Conservation (phyloP, 2,329 filamentous ascomycete genomes). For the Penicillium brevicompactum region DNA sequence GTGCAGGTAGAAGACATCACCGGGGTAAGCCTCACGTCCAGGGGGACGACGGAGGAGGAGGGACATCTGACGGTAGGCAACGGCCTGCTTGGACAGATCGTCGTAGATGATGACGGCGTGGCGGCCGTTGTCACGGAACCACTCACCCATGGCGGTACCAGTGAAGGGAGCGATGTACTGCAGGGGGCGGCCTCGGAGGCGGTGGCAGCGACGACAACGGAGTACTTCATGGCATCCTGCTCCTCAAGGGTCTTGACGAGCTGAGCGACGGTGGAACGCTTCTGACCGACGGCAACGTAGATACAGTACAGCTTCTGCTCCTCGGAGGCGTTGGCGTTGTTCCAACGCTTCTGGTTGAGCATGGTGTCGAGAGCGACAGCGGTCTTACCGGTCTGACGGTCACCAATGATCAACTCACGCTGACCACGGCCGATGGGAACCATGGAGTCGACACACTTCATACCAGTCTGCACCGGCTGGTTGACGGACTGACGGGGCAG, state of each 20-base stretch:
- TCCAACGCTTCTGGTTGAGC: conserved; percentile 99
- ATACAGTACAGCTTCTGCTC: conserved; percentile 99
- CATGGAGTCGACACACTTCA: conserved; percentile 99
- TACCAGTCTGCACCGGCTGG: conserved; percentile 98
- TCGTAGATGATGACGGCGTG: conserved; percentile 92
- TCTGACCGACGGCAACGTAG: conserved; percentile 99
- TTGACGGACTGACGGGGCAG: conserved; percentile 95
- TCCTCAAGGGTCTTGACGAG: conserved; percentile 99
- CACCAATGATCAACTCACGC: conserved; percentile 99
- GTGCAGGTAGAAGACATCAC: conserved; percentile 99
- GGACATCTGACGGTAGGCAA: conserved; percentile 98
- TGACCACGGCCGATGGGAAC: conserved; percentile 99
- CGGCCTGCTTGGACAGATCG: conserved; percentile 96
- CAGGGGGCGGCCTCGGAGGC: conserved; percentile 92
- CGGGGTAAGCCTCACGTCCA: conserved; percentile 98
- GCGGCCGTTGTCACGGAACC: conserved; percentile 80
- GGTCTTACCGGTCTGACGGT: conserved; percentile 99
- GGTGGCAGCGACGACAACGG: conserved; percentile 88
- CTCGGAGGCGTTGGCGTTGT: conserved; percentile 84
- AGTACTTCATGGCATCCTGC: conserved; percentile 99
- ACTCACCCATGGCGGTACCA: conserved; percentile 67
- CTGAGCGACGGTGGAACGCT: conserved; percentile 98
- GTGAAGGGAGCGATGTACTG: conserved; percentile 96
- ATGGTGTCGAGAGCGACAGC: conserved; percentile 97
- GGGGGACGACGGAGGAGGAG: conserved; percentile 96